A percentile compares a stretch with the other conserved stretches of the same genome.
phyloP scores from a whole-genome alignment of 257 asterid species.

The Buddleja alternifolia region DNA sequence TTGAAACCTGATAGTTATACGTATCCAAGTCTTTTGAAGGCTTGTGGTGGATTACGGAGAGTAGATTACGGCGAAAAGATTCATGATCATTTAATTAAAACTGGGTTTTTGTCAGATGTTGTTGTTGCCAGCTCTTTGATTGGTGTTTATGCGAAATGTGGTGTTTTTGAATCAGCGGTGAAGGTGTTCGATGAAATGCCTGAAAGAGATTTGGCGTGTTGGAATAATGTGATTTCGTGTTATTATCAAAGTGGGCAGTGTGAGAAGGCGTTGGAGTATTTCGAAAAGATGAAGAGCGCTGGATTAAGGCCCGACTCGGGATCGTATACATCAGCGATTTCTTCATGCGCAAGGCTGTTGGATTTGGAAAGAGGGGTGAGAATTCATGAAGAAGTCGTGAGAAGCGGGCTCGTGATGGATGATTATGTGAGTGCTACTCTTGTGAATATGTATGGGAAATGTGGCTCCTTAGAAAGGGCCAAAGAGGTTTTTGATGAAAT shows the following conservation, averaged over 20 bases:
- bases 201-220: conserved; percentile 64
- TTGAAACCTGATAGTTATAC: conserved; percentile 71
- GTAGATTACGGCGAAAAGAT: conserved; percentile 51
- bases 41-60: conserved; percentile 62
- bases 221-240: conserved; percentile 77
- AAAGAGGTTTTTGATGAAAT: conserved; percentile 58
- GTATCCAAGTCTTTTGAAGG: conserved; percentile 79
- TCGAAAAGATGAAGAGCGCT: conserved; percentile 59
- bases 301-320: conserved; percentile 66
- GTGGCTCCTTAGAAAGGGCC: conserved; percentile 65
- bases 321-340: conserved; percentile 68
- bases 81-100: conserved; percentile 57
- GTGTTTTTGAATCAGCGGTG: conserved; percentile 48
- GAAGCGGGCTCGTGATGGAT: conserved; percentile 51
- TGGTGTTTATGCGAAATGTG: conserved; percentile 60
- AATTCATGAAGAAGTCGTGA: conserved; percentile 57
- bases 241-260: conserved; percentile 73
- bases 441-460: conserved; percentile 85
- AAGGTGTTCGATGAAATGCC: conserved; percentile 81
- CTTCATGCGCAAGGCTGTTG: conserved; percentile 66
- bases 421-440: conserved; percentile 66
- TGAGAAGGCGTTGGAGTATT: conserved; percentile 62
- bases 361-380: conserved; percentile 59
- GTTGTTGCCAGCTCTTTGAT: conserved; percentile 67
- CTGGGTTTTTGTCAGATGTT: conserved; percentile 62